Base-by-base conservation (phyloP, 768 basidiomycete genomes). In the Xerocomellus dryophilus region DNA sequence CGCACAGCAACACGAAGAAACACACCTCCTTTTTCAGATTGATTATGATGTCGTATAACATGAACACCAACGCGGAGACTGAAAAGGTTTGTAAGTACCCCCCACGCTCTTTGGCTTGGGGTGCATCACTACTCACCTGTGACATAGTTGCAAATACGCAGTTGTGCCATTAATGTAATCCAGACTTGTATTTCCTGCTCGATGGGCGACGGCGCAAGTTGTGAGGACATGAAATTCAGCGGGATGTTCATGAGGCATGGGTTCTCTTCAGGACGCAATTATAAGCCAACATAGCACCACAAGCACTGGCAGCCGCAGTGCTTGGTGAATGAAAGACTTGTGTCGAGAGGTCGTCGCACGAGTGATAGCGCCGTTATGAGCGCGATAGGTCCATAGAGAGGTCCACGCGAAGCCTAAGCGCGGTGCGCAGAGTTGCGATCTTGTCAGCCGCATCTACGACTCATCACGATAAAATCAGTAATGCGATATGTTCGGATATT, bases 21-120 rank as follows among this genome's bases (percentile, higher is more conserved):
- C 45, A 1, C 5, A 61, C 64, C 57, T 67, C 64, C 23, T 36
- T 48, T 21, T 61, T n/a, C 21, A 66, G 23, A 17, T 66, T 66
- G 43, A 57, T 57, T 10, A 57, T 12, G 36, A 64, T 57, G 32
- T 65, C 63, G 35, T 65, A 64, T 10, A 64, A 18, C 53, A 61
- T 66, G 42, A 64, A 57, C 7, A 38, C 20, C 21, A 42, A 18
- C 21, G 53, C 55, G 20, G 63, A 63, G 35, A 60, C 61, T 61
- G 18, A 40, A 47, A 41, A 20, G 5, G 38, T 29, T 20, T 15
- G 42, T 53, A 10, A 46, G 18, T 20, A 8, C 31, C n/a, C n/a
- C n/a, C n/a, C 34, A 20, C 25, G 7, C 12, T 32, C 14, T 17
- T 7, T 39, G 20, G 3, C 9, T 21, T 9, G n/a, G 39, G 17